Base-by-base conservation (phyloP, 2,329 filamentous ascomycete genomes). In the Penicillium sp. region DNA sequence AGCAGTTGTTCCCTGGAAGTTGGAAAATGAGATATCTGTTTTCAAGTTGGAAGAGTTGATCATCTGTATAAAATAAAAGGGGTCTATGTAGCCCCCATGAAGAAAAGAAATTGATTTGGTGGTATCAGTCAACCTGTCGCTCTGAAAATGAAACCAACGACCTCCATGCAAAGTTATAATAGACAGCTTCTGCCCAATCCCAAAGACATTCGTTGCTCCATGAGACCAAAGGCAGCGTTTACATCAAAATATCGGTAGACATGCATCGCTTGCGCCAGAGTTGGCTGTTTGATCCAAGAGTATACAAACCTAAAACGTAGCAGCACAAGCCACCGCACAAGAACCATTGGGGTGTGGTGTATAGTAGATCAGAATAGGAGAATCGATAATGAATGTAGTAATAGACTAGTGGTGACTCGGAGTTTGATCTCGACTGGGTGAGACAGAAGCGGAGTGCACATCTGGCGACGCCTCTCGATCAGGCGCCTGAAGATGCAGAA, bases 401-500 rank as follows among this genome's bases (percentile, higher is more conserved):
- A 29, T 31, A 34, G 38, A 17, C 37, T 53, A 51, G n/a, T 43
- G 39, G n/a, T 43, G 35, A 7, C 17, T 29, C 7, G 43, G 33
- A 16, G 43, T 41, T 33, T 51, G 45, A 19, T 28, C 28, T 15
- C 45, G 41, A 13, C 48, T 29, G 14, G 37, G 57, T 23, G 42
- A 55, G 47, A 33, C 37, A 23, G 40, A 54, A 16, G 36, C 36
- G 8, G 48, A 51, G 9, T 56, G 48, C 6, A 57, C 62, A 4
- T 59, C 63, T 1, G 63, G 61, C 30, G 58, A 62, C 9, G 51
- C 43, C 13, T 49, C 49, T 16, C 47, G 49, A 21, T 45, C 47
- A 10, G 52, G 26, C 9, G 25, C 14, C 11, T 41, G 31, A 11
- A 53, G 34, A 9, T 46, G 51, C 11, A 40, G 40, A 28, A 60